Conservation (phyloP, 352 stramenopile species). For the Phytophthora cactorum region DNA sequence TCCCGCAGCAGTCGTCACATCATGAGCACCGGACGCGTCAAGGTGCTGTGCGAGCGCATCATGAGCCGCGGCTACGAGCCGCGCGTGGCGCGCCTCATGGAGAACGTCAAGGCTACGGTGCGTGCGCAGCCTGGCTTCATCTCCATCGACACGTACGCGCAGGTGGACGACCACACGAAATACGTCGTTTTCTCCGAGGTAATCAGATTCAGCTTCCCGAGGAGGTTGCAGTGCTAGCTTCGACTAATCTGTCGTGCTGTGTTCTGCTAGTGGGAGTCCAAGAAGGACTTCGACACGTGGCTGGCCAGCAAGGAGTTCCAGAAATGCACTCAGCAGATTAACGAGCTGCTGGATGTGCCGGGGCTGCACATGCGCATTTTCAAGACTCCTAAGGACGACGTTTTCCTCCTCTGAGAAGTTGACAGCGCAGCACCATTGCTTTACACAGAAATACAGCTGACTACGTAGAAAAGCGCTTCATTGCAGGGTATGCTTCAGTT, state of each 20-base stretch:
- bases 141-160: conserved; percentile 78
- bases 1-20: neutral
- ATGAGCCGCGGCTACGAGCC: conserved; percentile 90
- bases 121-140: conserved; percentile 76
- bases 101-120: conserved; percentile 85
- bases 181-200: conserved; percentile 92
- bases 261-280: conserved; percentile 67
- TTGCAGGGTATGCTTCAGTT: conserved; percentile 20
- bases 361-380: conserved; percentile 86
- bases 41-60: conserved; percentile 87
- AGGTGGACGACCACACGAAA: conserved; percentile 84
- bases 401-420: conserved; percentile 75
- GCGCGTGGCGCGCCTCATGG: conserved; percentile 84
- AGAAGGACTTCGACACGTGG: conserved; percentile 85
- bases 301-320: conserved; percentile 80
- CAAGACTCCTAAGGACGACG: conserved; percentile 77
- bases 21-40: conserved; percentile 53
- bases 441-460: conserved; percentile 7
- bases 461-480: conserved; percentile 21
- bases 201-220: neutral
- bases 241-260: conserved; percentile 3
- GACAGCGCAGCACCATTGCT: neutral
- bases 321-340: conserved; percentile 80
- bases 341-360: conserved; percentile 84
- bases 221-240: conserved; percentile 1